Evolutionary conservation across 1,139 yeast species (phyloP), one percentile per base, ranked within the genome.

Genomic region (Yamadazyma aaseri): DNA sequence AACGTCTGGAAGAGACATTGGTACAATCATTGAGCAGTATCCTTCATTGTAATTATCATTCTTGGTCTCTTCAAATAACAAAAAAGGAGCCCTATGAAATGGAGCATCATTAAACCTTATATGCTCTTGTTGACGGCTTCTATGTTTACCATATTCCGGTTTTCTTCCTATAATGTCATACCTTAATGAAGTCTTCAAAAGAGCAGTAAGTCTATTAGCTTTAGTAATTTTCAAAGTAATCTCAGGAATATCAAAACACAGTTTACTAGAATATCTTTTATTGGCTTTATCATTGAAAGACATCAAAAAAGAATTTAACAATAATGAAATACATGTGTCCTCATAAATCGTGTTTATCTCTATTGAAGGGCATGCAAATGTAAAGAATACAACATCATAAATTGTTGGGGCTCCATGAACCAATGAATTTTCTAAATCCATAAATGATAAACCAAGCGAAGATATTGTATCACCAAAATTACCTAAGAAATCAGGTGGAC

Each of bases 21-120:
- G 74, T 0, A 89, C 80, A 10, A 68, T 56, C 11, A 81, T 69
- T n/a, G 77, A 61, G 0, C 82, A 79, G 46, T 57, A 65, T 2
- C 71, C 64, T 15, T 64, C 61, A 10, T 63, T 55, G 47, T 82
- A 85, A 2, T 51, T 50, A 0, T 58, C 53, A 33, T 71, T 68
- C 36, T 79, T 66, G 13, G 63, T 59, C 13, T 72, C 69, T 9
- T 67, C 69, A 7, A 73, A 73, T 12, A 90, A 57, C 23, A 90
- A 55, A 51, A 87, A 89, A 0, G 95, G 81, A 15, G 79, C 65
- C 34, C 98, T 62, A 46, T 86, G 94, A 45, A 77, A 87, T 0
- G 96, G 90, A 0, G 86, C 85, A 62, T 92, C 98, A 49, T 86
- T 85, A 9, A 65, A 47, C 16, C 76, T 63, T 2, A 89, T 63